Evolutionary conservation across 306 rosid genomes (phyloP).

Genomic region (Corylus avellana): DNA sequence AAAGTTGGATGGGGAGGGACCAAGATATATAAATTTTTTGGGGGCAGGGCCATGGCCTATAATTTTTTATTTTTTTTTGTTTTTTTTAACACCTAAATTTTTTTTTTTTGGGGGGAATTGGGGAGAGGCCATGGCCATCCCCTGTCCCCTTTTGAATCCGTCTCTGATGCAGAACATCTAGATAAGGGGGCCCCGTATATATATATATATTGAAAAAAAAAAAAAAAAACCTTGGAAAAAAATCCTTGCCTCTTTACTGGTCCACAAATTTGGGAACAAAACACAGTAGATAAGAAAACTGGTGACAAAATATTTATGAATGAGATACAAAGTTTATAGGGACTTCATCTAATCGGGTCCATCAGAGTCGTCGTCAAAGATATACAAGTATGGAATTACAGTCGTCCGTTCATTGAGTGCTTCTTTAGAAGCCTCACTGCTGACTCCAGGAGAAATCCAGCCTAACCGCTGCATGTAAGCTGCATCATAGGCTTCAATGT

Average conservation of each 20-base stretch:
- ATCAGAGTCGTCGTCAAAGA: slow-evolving; percentile 70
- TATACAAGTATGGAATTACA: slow-evolving; percentile 59
- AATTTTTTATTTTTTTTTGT: no score
- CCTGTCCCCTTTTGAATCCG: no score
- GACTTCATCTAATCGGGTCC: slow-evolving; percentile 36
- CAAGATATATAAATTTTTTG: no score
- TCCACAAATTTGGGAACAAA: background rate
- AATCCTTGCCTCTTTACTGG: background rate
- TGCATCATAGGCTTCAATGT: slow-evolving; percentile 81
- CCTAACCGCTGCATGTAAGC: slow-evolving; percentile 79
- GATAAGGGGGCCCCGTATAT: background rate
- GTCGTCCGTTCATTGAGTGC: slow-evolving; percentile 41
- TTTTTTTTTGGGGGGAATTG: no score
- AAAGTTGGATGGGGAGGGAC: no score
- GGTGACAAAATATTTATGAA: background rate
- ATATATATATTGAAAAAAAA: no score
- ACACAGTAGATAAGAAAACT: background rate
- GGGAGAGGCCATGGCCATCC: no score
- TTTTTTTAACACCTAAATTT: no score
- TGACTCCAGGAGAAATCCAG: slow-evolving; percentile 59
- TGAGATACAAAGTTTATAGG: background rate
- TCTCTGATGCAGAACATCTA: background rate
- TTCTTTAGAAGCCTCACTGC: slow-evolving; percentile 42
- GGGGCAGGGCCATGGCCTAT: no score
- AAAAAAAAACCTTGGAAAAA: no score